Percentiles rank a stretch among this genome's conserved stretches.
Evolutionary conservation across 116 monocot genomes (phyloP).

Genomic region (Cymodocea nodosa): DNA sequence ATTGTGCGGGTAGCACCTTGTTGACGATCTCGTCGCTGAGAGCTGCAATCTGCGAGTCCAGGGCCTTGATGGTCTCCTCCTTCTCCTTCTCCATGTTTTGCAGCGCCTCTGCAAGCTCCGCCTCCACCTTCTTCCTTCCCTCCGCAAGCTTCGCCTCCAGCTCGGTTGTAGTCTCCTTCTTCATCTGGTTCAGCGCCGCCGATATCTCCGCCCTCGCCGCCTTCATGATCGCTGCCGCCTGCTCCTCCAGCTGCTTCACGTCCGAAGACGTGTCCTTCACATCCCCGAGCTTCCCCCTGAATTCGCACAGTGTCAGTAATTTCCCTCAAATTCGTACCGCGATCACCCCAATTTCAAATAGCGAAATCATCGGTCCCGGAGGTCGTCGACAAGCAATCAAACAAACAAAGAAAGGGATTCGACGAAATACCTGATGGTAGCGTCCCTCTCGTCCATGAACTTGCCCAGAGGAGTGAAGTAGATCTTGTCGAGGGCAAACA

Average conservation of each 20-base stretch:
- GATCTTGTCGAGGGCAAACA: slow-evolving; percentile 94
- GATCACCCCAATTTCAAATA: not conserved
- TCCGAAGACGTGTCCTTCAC: slow-evolving; percentile 88
- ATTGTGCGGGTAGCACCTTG: slow-evolving; percentile 57
- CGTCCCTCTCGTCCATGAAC: slow-evolving; percentile 95
- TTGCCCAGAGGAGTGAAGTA: slow-evolving; percentile 91
- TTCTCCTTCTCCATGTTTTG: slow-evolving; percentile 59
- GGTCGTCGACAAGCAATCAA: no score
- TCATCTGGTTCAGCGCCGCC: slow-evolving; percentile 92
- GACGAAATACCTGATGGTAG: slow-evolving; percentile 32
- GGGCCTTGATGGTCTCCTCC: slow-evolving; percentile 65
- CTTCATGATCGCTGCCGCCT: slow-evolving; percentile 73
- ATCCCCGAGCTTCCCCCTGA: slow-evolving; percentile 42
- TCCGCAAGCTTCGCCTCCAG: slow-evolving; percentile 68
- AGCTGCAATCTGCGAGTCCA: slow-evolving; percentile 68
- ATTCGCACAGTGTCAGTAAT: no score
- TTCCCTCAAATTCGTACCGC: no score
- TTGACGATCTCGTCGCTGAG: slow-evolving; percentile 88
- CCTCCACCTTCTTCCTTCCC: slow-evolving; percentile 60
- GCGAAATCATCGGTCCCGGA: no score
- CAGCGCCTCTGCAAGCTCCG: slow-evolving; percentile 73
- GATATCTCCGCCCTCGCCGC: slow-evolving; percentile 88
- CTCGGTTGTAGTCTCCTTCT: slow-evolving; percentile 80
- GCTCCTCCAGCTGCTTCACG: slow-evolving; percentile 88
- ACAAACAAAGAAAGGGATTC: no score